phyloP scores from a whole-genome alignment of 2,329 filamentous ascomycete genomes.

The Neodidymelliopsis sp. region DNA sequence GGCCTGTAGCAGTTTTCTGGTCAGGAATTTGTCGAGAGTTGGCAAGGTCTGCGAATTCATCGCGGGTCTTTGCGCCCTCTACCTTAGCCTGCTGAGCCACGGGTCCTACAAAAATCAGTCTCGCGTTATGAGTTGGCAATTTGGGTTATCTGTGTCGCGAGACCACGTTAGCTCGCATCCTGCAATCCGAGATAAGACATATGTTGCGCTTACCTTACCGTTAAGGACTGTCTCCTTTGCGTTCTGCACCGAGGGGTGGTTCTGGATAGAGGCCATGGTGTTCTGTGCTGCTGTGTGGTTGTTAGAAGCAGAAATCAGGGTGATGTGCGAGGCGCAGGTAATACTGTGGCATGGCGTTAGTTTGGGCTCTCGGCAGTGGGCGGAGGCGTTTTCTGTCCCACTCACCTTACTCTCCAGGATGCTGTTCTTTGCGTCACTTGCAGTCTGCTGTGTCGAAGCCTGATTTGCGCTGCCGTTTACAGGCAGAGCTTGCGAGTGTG shows the following conservation, averaged over 20 bases:
- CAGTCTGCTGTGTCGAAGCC: conserved; percentile 29
- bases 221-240: conserved; percentile 53
- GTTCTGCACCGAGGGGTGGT: conserved; percentile 60
- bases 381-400: conserved; percentile 33
- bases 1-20: conserved; percentile 64
- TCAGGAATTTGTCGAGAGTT: conserved; percentile 61
- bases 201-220: conserved; percentile 50
- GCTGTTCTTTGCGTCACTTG: conserved; percentile 47
- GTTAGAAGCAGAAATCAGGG: conserved; percentile 36
- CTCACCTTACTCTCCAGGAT: conserved; percentile 55
- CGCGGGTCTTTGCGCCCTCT: conserved; percentile 63
- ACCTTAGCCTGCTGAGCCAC: conserved; percentile 64
- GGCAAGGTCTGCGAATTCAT: conserved; percentile 66
- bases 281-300: conserved; percentile 55
- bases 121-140: conserved; percentile 20
- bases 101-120: conserved; percentile 55
- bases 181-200: conserved; percentile 3
- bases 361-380: conserved; percentile 44
- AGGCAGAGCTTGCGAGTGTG: conserved; percentile 18
- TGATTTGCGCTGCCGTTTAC: conserved; percentile 35
- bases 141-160: conserved; percentile 40
- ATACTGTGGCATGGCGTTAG: conserved; percentile 49
- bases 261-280: conserved; percentile 57
- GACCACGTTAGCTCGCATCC: conserved; percentile 37
- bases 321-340: conserved; percentile 48